A percentile compares a stretch with the other conserved stretches of the same genome.
Evolutionary conservation across 176 grass and related monocot species (phyloP).

Genomic region (Dactylis glomerata): DNA sequence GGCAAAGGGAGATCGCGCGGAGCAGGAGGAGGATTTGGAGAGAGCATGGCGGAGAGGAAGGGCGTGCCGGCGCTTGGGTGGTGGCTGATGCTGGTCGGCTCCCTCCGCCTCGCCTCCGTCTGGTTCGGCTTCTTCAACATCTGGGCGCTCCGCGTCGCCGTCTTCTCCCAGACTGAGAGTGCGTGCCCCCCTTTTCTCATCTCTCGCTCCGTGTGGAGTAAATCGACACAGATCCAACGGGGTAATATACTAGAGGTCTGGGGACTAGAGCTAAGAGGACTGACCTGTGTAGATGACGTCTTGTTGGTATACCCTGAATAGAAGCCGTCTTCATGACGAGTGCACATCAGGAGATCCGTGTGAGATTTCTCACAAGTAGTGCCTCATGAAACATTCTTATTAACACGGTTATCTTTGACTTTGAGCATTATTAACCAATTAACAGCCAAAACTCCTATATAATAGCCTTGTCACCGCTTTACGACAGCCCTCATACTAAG

Average conservation of each 20-base stretch:
- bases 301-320: not conserved
- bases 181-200: not conserved
- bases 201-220: not conserved
- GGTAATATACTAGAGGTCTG: too few relatives aligned
- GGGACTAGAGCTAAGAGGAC: not conserved
- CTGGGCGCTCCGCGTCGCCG: constrained; percentile 80
- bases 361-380: not conserved
- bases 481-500: not conserved
- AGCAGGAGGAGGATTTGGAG: not conserved
- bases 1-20: not conserved
- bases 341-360: not conserved
- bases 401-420: not conserved
- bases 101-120: constrained; percentile 73
- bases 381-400: not conserved
- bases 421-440: not conserved
- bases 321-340: not conserved
- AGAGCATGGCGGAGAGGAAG: constrained; percentile 18
- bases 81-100: constrained; percentile 93
- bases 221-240: too few relatives aligned
- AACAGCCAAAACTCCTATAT: not conserved
- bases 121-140: constrained; percentile 99
- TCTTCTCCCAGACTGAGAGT: constrained; percentile 82
- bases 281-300: not conserved
- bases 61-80: constrained; percentile 61
- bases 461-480: not conserved